These are phyloP conservation scores for Leccinum fibrillosum DNA, from an alignment of 768 basidiomycete genomes.

Conservation along the genomic window DNA sequence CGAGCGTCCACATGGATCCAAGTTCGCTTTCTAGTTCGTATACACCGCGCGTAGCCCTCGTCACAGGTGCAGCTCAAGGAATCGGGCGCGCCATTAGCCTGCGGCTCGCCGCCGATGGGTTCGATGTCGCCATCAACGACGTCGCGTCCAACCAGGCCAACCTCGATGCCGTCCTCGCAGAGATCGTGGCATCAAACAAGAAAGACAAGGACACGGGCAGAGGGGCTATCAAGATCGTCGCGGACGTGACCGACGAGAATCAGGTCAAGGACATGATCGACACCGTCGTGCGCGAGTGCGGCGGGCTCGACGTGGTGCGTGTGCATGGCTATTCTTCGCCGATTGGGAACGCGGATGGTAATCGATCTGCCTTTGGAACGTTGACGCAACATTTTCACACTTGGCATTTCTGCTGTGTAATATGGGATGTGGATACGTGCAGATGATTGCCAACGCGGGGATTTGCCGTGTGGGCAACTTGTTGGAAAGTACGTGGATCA, in stretches of 20 bases:
- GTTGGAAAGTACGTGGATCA: slow-evolving; percentile 3
- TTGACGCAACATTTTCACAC: neutral
- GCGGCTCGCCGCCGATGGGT: slow-evolving; percentile 42
- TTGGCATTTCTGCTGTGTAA: neutral
- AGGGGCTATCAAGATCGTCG: neutral
- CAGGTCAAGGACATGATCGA: slow-evolving; percentile 15
- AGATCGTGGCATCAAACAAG: neutral
- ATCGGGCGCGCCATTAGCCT: slow-evolving; percentile 48
- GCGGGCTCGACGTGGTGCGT: slow-evolving; percentile 15
- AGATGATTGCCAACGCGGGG: slow-evolving; percentile 17
- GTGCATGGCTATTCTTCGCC: neutral
- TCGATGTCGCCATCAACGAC: slow-evolving; percentile 47
- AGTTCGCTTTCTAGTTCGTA: neutral
- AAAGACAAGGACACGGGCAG: neutral
- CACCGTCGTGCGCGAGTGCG: slow-evolving; percentile 1
- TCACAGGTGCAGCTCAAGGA: slow-evolving; percentile 46
- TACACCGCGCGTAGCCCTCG: slow-evolving; percentile 32
- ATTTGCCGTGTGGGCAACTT: slow-evolving; percentile 2
- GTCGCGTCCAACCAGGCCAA: slow-evolving; percentile 15
- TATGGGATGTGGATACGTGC: neutral
- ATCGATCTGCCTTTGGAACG: neutral
- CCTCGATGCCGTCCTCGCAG: slow-evolving; percentile 1
- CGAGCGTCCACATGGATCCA: neutral
- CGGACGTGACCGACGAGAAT: slow-evolving; percentile 4
- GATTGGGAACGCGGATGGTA: neutral